phyloP scores from a whole-genome alignment of 352 stramenopile species.

The Pythium scleroteichum region DNA sequence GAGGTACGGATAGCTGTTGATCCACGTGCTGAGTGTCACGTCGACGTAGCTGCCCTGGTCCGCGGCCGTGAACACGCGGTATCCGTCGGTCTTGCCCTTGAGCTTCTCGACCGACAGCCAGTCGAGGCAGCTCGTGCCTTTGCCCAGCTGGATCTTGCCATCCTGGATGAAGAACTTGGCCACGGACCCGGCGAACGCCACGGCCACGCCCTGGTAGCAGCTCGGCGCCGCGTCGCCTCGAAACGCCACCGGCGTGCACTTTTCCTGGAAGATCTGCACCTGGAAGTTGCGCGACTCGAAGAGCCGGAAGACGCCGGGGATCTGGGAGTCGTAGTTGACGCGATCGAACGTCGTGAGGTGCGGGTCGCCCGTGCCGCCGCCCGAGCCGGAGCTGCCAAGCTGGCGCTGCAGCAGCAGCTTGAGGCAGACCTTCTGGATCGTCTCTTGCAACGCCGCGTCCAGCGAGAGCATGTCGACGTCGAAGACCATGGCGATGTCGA shows the following conservation, averaged over 20 bases:
- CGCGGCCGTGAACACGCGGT: constrained; percentile 30
- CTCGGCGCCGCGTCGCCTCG: constrained; percentile 14
- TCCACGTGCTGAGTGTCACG: constrained; percentile 28
- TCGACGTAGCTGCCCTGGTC: constrained; percentile 37
- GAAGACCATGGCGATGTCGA: constrained; percentile 18
- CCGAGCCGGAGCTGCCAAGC: constrained; percentile 14
- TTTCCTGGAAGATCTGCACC: constrained; percentile 39
- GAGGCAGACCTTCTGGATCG: constrained; percentile 14
- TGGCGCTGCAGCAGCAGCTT: constrained; percentile 20
- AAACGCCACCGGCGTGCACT: constrained; percentile 25
- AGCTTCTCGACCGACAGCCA: constrained; percentile 34
- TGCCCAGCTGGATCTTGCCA: constrained; percentile 25
- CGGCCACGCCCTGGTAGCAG: constrained; percentile 33
- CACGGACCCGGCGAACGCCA: constrained; percentile 33
- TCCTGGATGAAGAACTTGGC: constrained; percentile 33
- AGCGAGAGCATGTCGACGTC: constrained; percentile 1
- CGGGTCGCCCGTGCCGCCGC: constrained; percentile 30
- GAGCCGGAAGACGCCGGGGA: constrained; percentile 31
- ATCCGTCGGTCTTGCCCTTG: constrained; percentile 30
- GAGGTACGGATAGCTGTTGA: constrained; percentile 31
- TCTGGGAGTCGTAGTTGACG: constrained; percentile 36
- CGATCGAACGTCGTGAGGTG: constrained; percentile 39
- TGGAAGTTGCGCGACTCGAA: constrained; percentile 32
- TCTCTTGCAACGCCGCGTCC: constrained; percentile 9
- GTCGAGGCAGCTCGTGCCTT: constrained; percentile 24